Base-by-base conservation (phyloP, 1,284 basidiomycete genomes). In the Neotropicomus parvogracilis region DNA sequence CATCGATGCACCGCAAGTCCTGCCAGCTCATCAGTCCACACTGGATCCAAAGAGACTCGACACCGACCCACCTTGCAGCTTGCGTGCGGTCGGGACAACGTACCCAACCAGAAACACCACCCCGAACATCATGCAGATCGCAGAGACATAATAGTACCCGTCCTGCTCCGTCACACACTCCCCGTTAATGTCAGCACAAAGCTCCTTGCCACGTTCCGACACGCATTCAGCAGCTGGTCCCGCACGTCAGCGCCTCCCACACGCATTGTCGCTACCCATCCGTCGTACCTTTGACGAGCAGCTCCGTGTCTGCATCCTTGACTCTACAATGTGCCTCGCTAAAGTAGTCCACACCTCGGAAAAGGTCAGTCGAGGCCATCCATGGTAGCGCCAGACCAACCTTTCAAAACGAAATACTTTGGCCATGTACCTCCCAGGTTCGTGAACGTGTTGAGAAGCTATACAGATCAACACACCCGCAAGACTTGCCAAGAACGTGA, bases 391-490 rank as follows among this genome's bases (percentile, higher is more conserved):
- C 46, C 54, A 17, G 52, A 79, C 85, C 84, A 54, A 81, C 87
- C 89, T 75, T 95, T 92, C 31, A 97, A 73, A 16, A 97, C 85
- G 66, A 95, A 95, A 72, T 81, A 95, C 54, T 89, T 85, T 3
- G 97, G 97, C 95, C 95, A 98, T 1, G 97, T 99, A 8, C 97
- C 97, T 44, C 97, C 97, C 52, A 99, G 80, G 65, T 99, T 99
- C 19, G 88, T 88, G 56, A 98, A 92, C 6, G 97, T 99, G 67
- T 98, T 97, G 48, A 99, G 72, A 28, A 99, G 75, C 88, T 95
- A 59, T 27, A 32, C 40, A 44, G 46, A 31, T 40, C 49, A 56
- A 28, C 56, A 43, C 28, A 26, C 36, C 26, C 33, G 39, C 20
- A 21, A 8, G 40, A 46, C 47, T 42, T 6, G 12, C 17, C 8